These are phyloP conservation scores for Botrytis fragariae DNA, from an alignment of 2,329 filamentous ascomycete species.

Conservation along the genomic window DNA sequence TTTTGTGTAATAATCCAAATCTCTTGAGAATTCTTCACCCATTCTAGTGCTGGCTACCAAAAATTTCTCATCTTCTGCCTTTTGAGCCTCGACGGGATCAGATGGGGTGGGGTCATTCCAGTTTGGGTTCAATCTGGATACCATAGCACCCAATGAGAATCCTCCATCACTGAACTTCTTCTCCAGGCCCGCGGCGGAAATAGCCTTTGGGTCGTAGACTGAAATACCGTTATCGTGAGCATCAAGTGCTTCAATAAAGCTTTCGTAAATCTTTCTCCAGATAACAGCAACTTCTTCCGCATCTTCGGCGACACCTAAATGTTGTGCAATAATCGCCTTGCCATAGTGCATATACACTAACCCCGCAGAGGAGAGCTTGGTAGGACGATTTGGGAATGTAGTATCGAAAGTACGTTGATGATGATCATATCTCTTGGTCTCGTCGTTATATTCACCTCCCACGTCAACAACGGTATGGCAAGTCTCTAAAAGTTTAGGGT, in stretches of 20 bases:
- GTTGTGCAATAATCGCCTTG: slow-evolving; percentile 71
- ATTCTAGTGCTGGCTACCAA: slow-evolving; percentile 74
- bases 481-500: slow-evolving; percentile 70
- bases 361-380: slow-evolving; percentile 90
- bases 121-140: slow-evolving; percentile 75
- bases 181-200: slow-evolving; percentile 68
- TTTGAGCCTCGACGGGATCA: slow-evolving; percentile 60
- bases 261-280: slow-evolving; percentile 85
- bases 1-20: slow-evolving; percentile 70
- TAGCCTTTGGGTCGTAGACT: slow-evolving; percentile 68
- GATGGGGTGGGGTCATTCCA: slow-evolving; percentile 66
- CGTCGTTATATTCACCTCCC: slow-evolving; percentile 86
- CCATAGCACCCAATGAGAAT: slow-evolving; percentile 81
- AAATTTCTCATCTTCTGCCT: slow-evolving; percentile 79
- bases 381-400: slow-evolving; percentile 78
- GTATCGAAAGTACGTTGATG: slow-evolving; percentile 90
- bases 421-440: slow-evolving; percentile 83
- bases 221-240: slow-evolving; percentile 96
- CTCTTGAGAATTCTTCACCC: slow-evolving; percentile 81
- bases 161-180: slow-evolving; percentile 82
- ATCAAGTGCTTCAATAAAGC: slow-evolving; percentile 93
- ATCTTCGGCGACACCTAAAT: slow-evolving; percentile 60
- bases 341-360: slow-evolving; percentile 97
- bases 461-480: slow-evolving; percentile 98
- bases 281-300: slow-evolving; percentile 69